phyloP scores from a whole-genome alignment of 768 basidiomycete genomes.

The Tulasnella sp. region DNA sequence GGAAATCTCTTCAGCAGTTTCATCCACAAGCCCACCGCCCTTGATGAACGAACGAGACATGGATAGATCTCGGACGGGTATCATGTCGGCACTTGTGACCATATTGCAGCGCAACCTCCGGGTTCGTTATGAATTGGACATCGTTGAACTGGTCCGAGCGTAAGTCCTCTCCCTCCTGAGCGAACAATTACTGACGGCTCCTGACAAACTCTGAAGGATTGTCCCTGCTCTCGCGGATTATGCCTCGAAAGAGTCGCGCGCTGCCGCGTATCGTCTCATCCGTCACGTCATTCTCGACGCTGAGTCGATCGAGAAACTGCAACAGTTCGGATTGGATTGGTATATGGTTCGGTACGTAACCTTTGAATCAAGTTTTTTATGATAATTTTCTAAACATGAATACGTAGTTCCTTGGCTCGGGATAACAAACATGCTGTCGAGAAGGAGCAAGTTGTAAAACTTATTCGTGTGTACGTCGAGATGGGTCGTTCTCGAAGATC shows the following conservation, averaged over 20 bases:
- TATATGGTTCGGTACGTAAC: slow-evolving; percentile 71
- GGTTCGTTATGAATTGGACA: slow-evolving; percentile 61
- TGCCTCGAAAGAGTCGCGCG: slow-evolving; percentile 57
- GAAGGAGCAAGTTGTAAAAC: slow-evolving; percentile 84
- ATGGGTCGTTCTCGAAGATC: slow-evolving; percentile 40
- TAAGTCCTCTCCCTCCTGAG: slow-evolving; percentile 31
- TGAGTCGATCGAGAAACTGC: slow-evolving; percentile 45
- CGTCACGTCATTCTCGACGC: slow-evolving; percentile 64
- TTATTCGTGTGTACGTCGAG: slow-evolving; percentile 71
- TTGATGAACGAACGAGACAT: slow-evolving; percentile 26
- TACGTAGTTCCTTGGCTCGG: slow-evolving; percentile 68
- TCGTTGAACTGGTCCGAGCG: slow-evolving; percentile 62
- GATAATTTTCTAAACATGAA: background rate
- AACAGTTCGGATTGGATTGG: slow-evolving; percentile 61
- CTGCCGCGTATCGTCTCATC: slow-evolving; percentile 72
- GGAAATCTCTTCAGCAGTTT: slow-evolving; percentile 26
- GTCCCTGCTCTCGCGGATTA: slow-evolving; percentile 65
- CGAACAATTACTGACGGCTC: slow-evolving; percentile 1
- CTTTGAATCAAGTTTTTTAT: background rate
- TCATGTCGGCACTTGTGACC: slow-evolving; percentile 50
- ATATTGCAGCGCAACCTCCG: slow-evolving; percentile 58
- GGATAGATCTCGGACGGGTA: slow-evolving; percentile 46
- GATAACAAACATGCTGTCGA: slow-evolving; percentile 74
- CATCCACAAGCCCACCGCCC: slow-evolving; percentile 21
- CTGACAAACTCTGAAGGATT: slow-evolving; percentile 39